Evolutionary conservation across 768 basidiomycete genomes (phyloP), one percentile per base, ranked within the genome.

Genomic region (Boletus rubescentipes): DNA sequence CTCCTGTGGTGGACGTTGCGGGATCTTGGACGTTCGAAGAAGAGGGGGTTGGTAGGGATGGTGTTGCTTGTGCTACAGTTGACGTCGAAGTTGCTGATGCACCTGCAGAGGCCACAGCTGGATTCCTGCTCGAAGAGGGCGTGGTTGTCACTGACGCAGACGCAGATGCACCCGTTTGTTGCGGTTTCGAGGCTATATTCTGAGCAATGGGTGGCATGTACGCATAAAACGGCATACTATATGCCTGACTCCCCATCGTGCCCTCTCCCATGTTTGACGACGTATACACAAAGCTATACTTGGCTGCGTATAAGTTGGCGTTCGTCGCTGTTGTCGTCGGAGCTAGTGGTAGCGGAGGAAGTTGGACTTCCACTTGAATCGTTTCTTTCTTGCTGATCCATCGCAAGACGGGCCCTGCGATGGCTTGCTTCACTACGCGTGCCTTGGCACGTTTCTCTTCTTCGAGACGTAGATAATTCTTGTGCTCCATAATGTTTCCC

Each of bases 391-490:
- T 79, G 64, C 87, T 91, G 23, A 89, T 67, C 85, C 85, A 91
- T 44, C 89, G 78, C 32, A 93, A 52, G 26, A 89, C 68, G 3
- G 89, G 88, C 0, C 87, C 91, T 26, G 83, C 73, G 9, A 86
- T 75, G 11, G 75, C 67, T n/a, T 79, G 73, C 40, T 87, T 83
- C 29, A 86, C 81, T 23, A 85, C 84, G 12, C 75, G 72, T 16
- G 75, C 76, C 31, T 82, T 82, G 63, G 81, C 84, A 9, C 91
- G 82, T 60, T 89, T 91, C 70, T 91, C 90, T 63, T 91, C 91
- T 61, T 95, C 93, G 2, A 83, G 70, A 46, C 78, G 80, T 29
- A 94, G 81, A 64, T 93, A 94, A 60, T 92, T 82, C 34, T 81
- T 77, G 58, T 94, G 89, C 43, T 91, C 85, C 6, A 78, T 77